phyloP scores from a whole-genome alignment of 2,329 filamentous ascomycete species.

The Cadophora sp. region DNA sequence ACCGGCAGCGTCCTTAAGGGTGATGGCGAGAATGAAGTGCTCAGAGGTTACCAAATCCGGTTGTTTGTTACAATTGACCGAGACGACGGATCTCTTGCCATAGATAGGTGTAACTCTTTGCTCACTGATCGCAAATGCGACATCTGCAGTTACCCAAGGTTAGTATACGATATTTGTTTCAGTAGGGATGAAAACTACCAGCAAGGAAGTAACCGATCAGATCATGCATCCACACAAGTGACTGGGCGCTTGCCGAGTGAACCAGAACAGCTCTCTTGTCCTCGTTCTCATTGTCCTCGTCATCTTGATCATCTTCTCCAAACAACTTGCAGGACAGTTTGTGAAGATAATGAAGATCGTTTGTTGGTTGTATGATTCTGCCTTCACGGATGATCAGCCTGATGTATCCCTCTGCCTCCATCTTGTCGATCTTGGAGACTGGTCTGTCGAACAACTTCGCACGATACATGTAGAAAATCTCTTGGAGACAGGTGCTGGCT shows the following conservation, averaged over 20 bases:
- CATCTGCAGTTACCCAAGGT: background rate
- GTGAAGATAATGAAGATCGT: background rate
- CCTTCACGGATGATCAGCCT: background rate
- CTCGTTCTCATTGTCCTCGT: background rate
- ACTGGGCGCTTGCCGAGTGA: background rate
- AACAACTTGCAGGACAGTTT: background rate
- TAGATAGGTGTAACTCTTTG: background rate
- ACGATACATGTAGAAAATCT: slow-evolving; percentile 16
- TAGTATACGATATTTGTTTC: background rate
- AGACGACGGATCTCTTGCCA: background rate
- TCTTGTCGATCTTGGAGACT: slow-evolving; percentile 9
- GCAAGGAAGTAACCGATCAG: background rate
- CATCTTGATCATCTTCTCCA: background rate
- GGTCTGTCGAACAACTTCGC: slow-evolving; percentile 10
- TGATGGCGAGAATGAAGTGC: background rate
- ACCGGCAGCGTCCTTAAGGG: background rate
- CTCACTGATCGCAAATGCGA: slow-evolving; percentile 1
- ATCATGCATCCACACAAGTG: background rate
- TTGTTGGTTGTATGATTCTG: background rate
- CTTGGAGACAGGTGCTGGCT: slow-evolving; percentile 2
- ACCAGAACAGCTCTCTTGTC: slow-evolving; percentile 1
- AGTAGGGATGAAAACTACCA: background rate
- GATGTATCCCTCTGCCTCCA: background rate
- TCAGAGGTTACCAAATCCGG: background rate
- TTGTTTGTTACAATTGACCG: background rate